Evolutionary conservation across 2,329 filamentous ascomycete species (phyloP), one percentile per base, ranked within the genome.

Genomic region (Meredithiella fracta): DNA sequence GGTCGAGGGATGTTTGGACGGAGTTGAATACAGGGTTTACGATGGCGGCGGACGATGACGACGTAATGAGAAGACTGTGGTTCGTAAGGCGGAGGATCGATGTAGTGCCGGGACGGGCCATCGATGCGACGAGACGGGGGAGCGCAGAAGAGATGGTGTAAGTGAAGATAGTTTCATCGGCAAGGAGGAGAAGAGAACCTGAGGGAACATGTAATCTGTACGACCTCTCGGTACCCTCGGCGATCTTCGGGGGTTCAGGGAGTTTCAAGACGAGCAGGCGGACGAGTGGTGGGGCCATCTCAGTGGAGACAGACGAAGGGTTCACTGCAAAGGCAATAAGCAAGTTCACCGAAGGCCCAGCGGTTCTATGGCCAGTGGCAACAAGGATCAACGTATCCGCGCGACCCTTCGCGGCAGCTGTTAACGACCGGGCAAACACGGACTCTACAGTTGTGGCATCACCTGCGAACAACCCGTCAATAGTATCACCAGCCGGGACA

Each of bases 11-110:
- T 31, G 74, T 74, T 61, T 80, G 78, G n/a, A 79, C 64, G 6
- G 78, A 80, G 29, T 71, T 76, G 65, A 81, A 89, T 58, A 82
- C 78, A 34, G 83, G 78, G 66, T 88, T 87, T 65, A 83, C 85
- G 14, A 86, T 71, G 44, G 71, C 73, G 42, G 85, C 75, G 0
- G 73, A 72, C 8, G 72, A 68, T 0, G 72, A 62, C 0, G 80
- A 80, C n/a, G 78, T 72, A 1, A 79, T 74, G 47, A 90, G 72
- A 1, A 86, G 66, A 3, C 83, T 79, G 6, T 83, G 79, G 57
- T 76, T 77, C 6, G 83, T 85, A 0, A 89, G 69, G 5, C 82
- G 76, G 5, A 83, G 64, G 62, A 87, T 86, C 1, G 82, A 83
- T 20, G 72, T 71, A 1, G 80, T 71, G 1, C 69, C 73, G 3